These are phyloP conservation scores for Solanum bulbocastanum DNA, from an alignment of 257 asterid genomes.

Conservation along the genomic window DNA sequence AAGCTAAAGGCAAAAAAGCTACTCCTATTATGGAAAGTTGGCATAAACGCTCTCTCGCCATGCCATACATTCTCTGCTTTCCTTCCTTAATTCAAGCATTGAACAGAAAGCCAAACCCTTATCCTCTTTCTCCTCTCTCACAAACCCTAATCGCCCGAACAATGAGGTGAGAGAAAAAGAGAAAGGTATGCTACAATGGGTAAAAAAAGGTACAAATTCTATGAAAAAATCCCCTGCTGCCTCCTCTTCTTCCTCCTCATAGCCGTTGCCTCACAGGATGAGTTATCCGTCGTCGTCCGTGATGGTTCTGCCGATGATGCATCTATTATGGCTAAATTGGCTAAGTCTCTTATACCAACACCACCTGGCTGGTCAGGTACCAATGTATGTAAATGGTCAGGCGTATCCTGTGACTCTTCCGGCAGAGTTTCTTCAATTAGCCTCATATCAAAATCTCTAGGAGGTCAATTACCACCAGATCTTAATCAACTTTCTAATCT, in stretches of 20 bases:
- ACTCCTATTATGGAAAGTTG: neutral
- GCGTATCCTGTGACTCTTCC: constrained; percentile 45
- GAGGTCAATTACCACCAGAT: constrained; percentile 47
- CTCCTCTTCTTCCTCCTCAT: constrained; percentile 14
- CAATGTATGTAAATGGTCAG: constrained; percentile 62
- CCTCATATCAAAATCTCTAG: constrained; percentile 28
- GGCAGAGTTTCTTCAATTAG: constrained; percentile 37
- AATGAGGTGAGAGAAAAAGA: constrained; percentile 14
- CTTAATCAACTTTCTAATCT: constrained; percentile 52
- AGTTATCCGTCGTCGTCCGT: constrained; percentile 1
- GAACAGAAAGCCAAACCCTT: neutral
- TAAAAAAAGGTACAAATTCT: constrained; percentile 13
- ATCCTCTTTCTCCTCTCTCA: neutral
- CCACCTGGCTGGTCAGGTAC: constrained; percentile 52
- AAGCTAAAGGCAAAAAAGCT: neutral
- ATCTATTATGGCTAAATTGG: constrained; percentile 47
- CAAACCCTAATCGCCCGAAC: neutral
- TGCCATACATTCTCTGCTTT: neutral
- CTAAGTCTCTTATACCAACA: constrained; percentile 34
- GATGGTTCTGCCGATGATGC: constrained; percentile 40
- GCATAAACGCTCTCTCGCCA: constrained; percentile 6
- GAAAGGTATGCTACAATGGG: constrained; percentile 20
- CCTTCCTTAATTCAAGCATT: constrained; percentile 14
- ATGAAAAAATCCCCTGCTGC: constrained; percentile 7
- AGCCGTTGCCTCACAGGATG: neutral